Conservation (phyloP, 805 yeast species). For the Starmera quercuum region DNA sequence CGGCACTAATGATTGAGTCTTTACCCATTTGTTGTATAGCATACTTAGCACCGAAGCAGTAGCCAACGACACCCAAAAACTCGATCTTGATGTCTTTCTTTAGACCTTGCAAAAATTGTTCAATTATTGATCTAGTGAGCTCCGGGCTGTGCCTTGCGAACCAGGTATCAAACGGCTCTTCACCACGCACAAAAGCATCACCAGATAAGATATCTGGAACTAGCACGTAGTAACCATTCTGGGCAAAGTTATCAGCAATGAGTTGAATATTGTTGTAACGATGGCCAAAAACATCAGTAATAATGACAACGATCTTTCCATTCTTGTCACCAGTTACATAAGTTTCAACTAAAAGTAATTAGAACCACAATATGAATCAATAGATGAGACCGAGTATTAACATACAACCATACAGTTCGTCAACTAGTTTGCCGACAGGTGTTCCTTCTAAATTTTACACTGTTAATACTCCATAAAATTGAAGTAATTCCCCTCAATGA, state of each 20-base stretch:
- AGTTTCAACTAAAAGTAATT: constrained; percentile 20
- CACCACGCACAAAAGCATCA: constrained; percentile 28
- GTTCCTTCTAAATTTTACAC: constrained; percentile 38
- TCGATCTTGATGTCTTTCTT: constrained; percentile 36
- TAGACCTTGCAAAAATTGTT: constrained; percentile 37
- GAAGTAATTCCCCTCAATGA: neutral
- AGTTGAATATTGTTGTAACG: constrained; percentile 48
- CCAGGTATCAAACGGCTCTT: constrained; percentile 38
- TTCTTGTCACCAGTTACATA: constrained; percentile 39
- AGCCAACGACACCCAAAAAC: constrained; percentile 57
- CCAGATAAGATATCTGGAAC: constrained; percentile 70
- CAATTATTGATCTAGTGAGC: constrained; percentile 40
- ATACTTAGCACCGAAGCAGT: constrained; percentile 81
- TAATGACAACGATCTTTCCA: constrained; percentile 48
- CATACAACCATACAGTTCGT: constrained; percentile 33
- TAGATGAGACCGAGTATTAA: neutral
- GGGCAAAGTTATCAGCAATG: constrained; percentile 60
- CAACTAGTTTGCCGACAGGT: constrained; percentile 35
- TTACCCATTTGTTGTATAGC: constrained; percentile 43
- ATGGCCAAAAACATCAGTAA: constrained; percentile 68
- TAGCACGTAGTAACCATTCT: constrained; percentile 53
- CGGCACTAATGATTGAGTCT: constrained; percentile 39
- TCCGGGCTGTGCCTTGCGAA: constrained; percentile 40
- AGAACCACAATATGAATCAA: neutral
- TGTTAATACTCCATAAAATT: too few relatives aligned